phyloP scores from a whole-genome alignment of 345 rosid species.

The Salix dunnii region DNA sequence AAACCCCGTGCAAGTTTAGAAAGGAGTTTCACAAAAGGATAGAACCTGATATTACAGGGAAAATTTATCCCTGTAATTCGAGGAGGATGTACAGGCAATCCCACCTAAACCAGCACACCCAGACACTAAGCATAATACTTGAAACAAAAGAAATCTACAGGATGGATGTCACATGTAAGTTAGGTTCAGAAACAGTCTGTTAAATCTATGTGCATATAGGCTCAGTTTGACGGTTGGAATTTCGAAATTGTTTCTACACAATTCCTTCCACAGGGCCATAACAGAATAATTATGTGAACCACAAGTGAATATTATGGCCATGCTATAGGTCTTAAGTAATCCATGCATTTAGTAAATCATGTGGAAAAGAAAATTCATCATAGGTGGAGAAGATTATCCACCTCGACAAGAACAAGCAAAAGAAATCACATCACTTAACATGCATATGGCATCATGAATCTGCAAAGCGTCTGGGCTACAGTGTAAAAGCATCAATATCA shows the following conservation, averaged over 20 bases:
- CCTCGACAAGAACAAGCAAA: neutral
- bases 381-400: neutral
- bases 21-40: neutral
- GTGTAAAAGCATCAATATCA: neutral
- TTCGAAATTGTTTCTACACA: neutral
- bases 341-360: neutral
- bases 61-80: neutral
- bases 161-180: neutral
- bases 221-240: neutral
- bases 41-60: neutral
- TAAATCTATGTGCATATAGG: neutral
- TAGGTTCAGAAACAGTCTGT: neutral
- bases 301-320: neutral
- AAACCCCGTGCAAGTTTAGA: neutral
- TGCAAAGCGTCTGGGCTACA: neutral
- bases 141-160: neutral
- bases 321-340: neutral
- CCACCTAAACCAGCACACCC: neutral
- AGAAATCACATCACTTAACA: neutral
- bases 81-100: neutral
- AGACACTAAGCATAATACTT: neutral
- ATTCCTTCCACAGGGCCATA: neutral
- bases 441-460: neutral
- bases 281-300: neutral
- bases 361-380: neutral